Conservation (phyloP, 2,329 filamentous ascomycete genomes). For the Diplodia seriata region DNA sequence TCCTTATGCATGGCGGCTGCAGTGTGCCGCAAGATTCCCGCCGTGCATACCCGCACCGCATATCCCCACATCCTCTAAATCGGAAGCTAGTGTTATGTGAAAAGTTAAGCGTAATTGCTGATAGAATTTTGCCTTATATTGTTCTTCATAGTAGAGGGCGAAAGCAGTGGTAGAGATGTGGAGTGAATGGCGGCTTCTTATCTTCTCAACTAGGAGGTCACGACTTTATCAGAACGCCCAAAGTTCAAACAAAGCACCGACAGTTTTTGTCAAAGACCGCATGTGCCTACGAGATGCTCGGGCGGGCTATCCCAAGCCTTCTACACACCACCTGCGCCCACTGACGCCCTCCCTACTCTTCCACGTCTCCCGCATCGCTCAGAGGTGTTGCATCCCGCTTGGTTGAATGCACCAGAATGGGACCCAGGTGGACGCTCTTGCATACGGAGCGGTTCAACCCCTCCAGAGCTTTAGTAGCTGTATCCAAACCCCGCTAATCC, state of each 20-base stretch:
- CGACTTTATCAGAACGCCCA: neutral
- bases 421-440: neutral
- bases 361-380: neutral
- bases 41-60: neutral
- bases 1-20: slow-evolving; percentile 1
- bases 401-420: neutral
- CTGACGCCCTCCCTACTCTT: neutral
- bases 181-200: neutral
- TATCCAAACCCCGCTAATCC: neutral
- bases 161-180: neutral
- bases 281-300: neutral
- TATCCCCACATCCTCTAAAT: neutral
- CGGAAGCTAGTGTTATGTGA: neutral
- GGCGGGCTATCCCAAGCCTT: neutral
- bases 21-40: slow-evolving; percentile 4
- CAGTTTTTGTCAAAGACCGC: neutral
- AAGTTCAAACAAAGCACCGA: neutral
- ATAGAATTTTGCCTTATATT: neutral
- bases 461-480: neutral
- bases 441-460: neutral
- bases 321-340: neutral
- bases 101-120: too few species aligned
- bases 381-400: neutral
- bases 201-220: neutral
- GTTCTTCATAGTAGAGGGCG: neutral